A percentile compares a stretch with the other conserved stretches of the same genome.
phyloP scores from a whole-genome alignment of 176 grass and related monocot genomes.

The Avena sativa region DNA sequence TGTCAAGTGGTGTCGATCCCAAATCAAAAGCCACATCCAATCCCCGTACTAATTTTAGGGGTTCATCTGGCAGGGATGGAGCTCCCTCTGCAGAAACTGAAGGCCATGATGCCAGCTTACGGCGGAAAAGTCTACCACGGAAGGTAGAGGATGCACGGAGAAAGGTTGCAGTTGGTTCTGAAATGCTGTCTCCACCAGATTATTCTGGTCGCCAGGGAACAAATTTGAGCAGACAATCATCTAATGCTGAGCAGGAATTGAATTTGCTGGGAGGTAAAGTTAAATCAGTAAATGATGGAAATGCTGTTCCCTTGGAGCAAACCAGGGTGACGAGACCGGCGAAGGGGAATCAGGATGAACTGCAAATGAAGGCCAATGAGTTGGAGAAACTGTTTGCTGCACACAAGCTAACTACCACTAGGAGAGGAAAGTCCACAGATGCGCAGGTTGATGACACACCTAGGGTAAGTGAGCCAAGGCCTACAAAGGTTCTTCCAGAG shows the following conservation, averaged over 20 bases:
- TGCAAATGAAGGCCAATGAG: constrained; percentile 90
- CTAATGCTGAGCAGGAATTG: constrained; percentile 45
- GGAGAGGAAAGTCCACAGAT: constrained; percentile 67
- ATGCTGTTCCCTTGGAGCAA: constrained; percentile 39
- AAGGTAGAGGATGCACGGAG: constrained; percentile 53
- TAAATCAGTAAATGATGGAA: constrained; percentile 44
- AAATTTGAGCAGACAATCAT: constrained; percentile 57
- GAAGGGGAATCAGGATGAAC: constrained; percentile 81
- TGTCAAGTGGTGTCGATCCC: constrained; percentile 41
- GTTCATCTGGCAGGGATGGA: constrained; percentile 52
- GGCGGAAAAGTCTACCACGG: constrained; percentile 45
- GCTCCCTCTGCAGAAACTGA: constrained; percentile 44
- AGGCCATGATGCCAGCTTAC: constrained; percentile 43
- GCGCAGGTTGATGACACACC: constrained; percentile 56
- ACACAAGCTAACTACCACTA: constrained; percentile 73
- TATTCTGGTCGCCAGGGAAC: constrained; percentile 41
- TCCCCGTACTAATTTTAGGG: constrained; percentile 41
- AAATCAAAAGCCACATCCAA: constrained; percentile 59
- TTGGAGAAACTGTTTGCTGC: constrained; percentile 94
- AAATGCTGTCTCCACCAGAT: constrained; percentile 44
- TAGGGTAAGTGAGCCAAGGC: constrained; percentile 54
- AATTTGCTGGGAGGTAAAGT: constrained; percentile 47
- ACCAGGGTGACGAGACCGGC: constrained; percentile 47
- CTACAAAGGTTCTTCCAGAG: constrained; percentile 46
- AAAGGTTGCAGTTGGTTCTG: constrained; percentile 46